These are phyloP conservation scores for Naganishia randhawae DNA, from an alignment of 768 basidiomycete genomes.

Conservation along the genomic window DNA sequence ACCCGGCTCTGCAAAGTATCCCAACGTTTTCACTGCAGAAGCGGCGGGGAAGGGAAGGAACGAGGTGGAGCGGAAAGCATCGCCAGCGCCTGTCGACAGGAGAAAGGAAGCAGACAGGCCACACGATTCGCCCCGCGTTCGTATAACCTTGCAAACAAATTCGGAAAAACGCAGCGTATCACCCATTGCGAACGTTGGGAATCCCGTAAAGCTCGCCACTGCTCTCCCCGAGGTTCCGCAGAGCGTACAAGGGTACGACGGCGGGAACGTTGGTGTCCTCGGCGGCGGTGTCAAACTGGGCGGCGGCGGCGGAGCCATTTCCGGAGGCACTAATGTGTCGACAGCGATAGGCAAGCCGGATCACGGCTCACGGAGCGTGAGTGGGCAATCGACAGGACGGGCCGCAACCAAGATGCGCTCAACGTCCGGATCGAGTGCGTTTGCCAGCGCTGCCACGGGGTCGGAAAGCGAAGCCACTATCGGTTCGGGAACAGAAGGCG, in stretches of 20 bases:
- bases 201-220: constrained; percentile 31
- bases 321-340: neutral
- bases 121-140: neutral
- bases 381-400: constrained; percentile 15
- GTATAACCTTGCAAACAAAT: neutral
- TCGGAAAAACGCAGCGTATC: constrained; percentile 7
- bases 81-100: neutral
- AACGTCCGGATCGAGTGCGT: constrained; percentile 3
- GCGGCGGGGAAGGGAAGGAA: neutral
- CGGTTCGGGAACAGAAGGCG: constrained; percentile 13
- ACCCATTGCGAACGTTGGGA: constrained; percentile 3
- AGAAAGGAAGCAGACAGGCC: neutral
- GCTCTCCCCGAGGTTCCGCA: constrained; percentile 15
- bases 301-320: constrained; percentile 32
- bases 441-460: neutral
- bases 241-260: constrained; percentile 49
- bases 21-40: neutral
- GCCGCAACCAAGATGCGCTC: neutral
- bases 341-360: constrained; percentile 1
- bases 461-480: constrained; percentile 21
- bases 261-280: constrained; percentile 51
- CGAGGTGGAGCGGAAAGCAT: neutral
- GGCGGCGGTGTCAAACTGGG: constrained; percentile 52
- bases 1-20: neutral
- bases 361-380: constrained; percentile 2